Evolutionary conservation across 2,329 filamentous ascomycete genomes (phyloP).

Genomic region (Trichophyton mentagrophytes): DNA sequence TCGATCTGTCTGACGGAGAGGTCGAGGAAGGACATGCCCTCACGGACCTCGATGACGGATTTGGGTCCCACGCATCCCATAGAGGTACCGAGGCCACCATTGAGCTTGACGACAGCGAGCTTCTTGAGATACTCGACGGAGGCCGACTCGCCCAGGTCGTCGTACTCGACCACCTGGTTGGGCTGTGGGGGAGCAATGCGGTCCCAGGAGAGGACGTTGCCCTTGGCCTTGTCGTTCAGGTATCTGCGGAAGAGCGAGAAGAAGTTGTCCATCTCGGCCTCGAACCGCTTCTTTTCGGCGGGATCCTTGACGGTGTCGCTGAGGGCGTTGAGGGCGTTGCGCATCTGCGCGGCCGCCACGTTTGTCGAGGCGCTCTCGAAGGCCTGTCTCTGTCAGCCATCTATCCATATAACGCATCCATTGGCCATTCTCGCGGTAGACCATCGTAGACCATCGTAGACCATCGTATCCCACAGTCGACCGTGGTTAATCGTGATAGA

Average conservation of each 20-base stretch:
- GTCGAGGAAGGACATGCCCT: conserved; percentile 99
- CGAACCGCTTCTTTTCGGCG: conserved; percentile 65
- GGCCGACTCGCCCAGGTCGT: conserved; percentile 75
- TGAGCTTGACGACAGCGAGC: conserved; percentile 96
- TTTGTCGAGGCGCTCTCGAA: conserved; percentile 99
- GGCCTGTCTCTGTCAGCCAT: conserved; percentile 46
- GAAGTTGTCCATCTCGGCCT: conserved; percentile 99
- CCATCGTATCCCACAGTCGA: too few relatives aligned
- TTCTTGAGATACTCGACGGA: conserved; percentile 93
- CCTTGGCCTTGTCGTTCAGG: conserved; percentile 97
- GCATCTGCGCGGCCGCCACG: conserved; percentile 96
- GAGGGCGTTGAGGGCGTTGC: conserved; percentile 87
- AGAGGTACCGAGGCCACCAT: conserved; percentile 96
- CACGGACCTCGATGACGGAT: conserved; percentile 97
- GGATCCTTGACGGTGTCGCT: conserved; percentile 79
- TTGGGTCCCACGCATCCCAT: conserved; percentile 99
- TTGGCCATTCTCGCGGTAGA: too few relatives aligned
- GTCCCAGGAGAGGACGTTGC: conserved; percentile 90
- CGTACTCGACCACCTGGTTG: conserved; percentile 90
- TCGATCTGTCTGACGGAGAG: conserved; percentile 97
- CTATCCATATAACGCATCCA: background rate
- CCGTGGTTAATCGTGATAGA: too few relatives aligned
- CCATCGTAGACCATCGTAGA: too few relatives aligned
- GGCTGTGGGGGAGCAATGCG: conserved; percentile 88
- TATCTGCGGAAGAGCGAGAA: conserved; percentile 97